phyloP scores from a whole-genome alignment of 768 basidiomycete genomes.

The Gloeophyllum trabeum region DNA sequence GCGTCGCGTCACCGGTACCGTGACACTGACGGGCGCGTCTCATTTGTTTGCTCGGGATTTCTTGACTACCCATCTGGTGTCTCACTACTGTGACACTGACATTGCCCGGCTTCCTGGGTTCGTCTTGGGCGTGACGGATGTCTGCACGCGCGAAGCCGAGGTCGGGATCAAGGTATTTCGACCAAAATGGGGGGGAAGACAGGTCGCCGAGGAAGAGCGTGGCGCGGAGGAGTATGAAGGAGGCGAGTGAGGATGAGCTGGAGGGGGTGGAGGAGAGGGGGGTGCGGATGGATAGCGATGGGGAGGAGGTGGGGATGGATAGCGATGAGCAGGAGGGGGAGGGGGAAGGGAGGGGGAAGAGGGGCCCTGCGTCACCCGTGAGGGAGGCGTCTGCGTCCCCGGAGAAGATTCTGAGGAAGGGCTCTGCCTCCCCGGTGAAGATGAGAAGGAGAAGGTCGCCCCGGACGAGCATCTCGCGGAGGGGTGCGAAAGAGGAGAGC shows the following conservation, averaged over 20 bases:
- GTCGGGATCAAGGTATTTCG: slow-evolving; percentile 17
- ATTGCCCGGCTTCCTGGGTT: too few species aligned
- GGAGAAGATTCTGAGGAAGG: slow-evolving; percentile 11
- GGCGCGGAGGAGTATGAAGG: slow-evolving; percentile 15
- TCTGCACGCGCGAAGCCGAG: too few species aligned
- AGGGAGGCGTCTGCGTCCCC: too few species aligned
- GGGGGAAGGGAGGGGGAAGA: slow-evolving; percentile 5
- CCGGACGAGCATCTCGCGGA: slow-evolving; percentile 10
- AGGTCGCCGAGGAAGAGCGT: slow-evolving; percentile 6
- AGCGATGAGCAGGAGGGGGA: slow-evolving; percentile 19
- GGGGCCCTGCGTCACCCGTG: too few species aligned
- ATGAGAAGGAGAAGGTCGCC: slow-evolving; percentile 8
- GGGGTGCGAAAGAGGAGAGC: slow-evolving; percentile 13
- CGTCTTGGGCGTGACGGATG: too few species aligned
- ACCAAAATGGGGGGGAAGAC: slow-evolving; percentile 8
- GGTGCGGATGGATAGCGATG: slow-evolving; percentile 1
- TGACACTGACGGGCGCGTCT: too few species aligned
- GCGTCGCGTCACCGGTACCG: too few species aligned
- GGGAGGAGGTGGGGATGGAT: slow-evolving; percentile 17
- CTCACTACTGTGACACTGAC: too few species aligned
- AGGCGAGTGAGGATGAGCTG: slow-evolving; percentile 14
- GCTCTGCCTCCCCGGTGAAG: slow-evolving; percentile 15
- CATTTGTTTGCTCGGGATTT: too few species aligned
- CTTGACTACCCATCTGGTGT: too few species aligned
- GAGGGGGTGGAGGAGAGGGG: slow-evolving; percentile 6